Conservation (phyloP, 2,329 filamentous ascomycete species). For the Pseudogymnoascus sp. region DNA sequence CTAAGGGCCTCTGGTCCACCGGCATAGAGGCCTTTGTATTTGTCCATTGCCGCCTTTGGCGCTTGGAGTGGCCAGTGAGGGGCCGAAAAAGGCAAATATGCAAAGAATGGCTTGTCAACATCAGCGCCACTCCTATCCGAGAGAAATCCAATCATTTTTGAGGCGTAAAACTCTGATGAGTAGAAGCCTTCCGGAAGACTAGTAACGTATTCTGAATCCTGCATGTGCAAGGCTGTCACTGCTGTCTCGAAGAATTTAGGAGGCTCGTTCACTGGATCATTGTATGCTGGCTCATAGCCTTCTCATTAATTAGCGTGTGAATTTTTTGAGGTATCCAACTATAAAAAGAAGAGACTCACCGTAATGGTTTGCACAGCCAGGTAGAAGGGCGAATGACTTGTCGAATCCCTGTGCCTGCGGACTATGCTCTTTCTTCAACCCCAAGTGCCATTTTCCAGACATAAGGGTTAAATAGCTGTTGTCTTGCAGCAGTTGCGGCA, state of each 20-base stretch:
- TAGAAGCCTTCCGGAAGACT: constrained; percentile 14
- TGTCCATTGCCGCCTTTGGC: constrained; percentile 24
- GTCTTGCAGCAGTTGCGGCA: constrained; percentile 51
- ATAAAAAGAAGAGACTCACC: not conserved
- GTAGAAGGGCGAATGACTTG: constrained; percentile 49
- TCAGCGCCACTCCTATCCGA: constrained; percentile 18
- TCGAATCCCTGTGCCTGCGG: constrained; percentile 52
- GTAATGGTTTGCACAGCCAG: constrained; percentile 50
- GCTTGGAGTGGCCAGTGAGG: constrained; percentile 48
- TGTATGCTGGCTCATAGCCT: not conserved
- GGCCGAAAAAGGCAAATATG: constrained; percentile 42
- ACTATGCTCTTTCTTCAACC: constrained; percentile 47
- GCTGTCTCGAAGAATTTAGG: constrained; percentile 1
- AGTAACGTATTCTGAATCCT: not conserved
- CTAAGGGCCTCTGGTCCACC: constrained; percentile 51
- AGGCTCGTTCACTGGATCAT: not conserved
- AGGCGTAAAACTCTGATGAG: constrained; percentile 13
- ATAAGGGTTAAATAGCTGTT: constrained; percentile 52
- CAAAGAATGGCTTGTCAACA: constrained; percentile 35
- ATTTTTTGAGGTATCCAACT: not conserved
- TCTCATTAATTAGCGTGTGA: not conserved
- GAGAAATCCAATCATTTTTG: constrained; percentile 15
- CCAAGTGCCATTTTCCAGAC: constrained; percentile 57
- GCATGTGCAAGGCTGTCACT: not conserved
- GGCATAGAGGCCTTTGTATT: constrained; percentile 47